Evolutionary conservation across 2,329 filamentous ascomycete species (phyloP), one percentile per base, ranked within the genome.

Genomic region (Clonostachys sp.): DNA sequence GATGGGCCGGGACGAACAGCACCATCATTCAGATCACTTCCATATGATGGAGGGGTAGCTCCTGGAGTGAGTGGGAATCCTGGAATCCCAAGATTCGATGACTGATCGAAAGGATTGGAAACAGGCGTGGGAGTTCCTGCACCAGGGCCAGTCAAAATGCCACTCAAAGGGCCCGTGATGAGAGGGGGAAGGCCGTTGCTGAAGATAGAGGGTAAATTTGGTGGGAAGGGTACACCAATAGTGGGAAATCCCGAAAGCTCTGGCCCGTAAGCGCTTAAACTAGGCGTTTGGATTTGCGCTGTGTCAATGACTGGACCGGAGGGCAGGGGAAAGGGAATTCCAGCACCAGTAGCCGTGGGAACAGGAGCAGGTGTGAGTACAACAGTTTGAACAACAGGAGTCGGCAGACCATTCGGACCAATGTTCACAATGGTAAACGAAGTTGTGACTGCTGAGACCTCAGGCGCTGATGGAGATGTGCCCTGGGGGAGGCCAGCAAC

Each of bases 381-480:
- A 34, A 61, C 36, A 6, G 59, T 61, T 48, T 60, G 54, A 34
- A 59, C 47, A 13, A 61, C 55, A 20, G 64, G 54, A 13, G 65
- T 66, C 3, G 53, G 50, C 13, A 57, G 48, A 13, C 64, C 64
- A 51, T 67, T 57, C 6, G 59, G 52, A 12, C 65, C 64, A 13
- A 66, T 47, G 34, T 64, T 48, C 5, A 62, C 48, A 16, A 60
- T 55, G 4, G 65, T 67, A 41, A 63, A 60, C 48, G 59, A 51
- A 3, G 56, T 56, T n/a, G 62, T 62, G 46, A 58, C 48, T 6
- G 47, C 53, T 35, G 34, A 30, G 9, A n/a, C 8, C 12, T n/a
- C 14, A n/a, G 36, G 6, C 4, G 1, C 36, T 6, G 36, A 4
- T 39, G 14, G 56, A 46, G 34, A 49, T 46, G 24, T 30, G 6